A percentile compares a stretch with the other conserved stretches of the same genome.
phyloP scores from a whole-genome alignment of 2,329 filamentous ascomycete genomes.

The Thermomyces lanuginosus region DNA sequence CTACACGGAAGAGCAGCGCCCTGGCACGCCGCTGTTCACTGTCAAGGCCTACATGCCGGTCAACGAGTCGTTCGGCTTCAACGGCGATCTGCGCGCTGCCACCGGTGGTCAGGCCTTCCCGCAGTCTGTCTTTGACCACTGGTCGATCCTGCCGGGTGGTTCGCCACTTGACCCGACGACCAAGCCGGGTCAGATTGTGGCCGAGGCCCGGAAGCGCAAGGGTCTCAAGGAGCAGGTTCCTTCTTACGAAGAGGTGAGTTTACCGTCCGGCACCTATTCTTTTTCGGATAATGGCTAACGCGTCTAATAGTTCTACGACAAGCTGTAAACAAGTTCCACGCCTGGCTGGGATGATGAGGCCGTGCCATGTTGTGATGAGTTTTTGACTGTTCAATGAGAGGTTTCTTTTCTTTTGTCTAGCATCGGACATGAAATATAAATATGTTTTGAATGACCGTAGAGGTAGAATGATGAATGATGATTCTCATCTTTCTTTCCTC shows the following conservation, averaged over 20 bases:
- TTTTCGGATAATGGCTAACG: slow-evolving; percentile 25
- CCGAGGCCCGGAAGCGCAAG: slow-evolving; percentile 95
- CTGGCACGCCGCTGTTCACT: slow-evolving; percentile 97
- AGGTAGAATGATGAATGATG: no score
- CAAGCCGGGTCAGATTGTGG: slow-evolving; percentile 70
- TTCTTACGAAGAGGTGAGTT: slow-evolving; percentile 84
- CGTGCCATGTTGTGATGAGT: slow-evolving; percentile 13
- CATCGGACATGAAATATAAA: no score
- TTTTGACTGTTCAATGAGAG: no score
- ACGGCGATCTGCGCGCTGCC: slow-evolving; percentile 81
- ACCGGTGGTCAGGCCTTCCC: slow-evolving; percentile 98
- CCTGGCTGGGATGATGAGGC: slow-evolving; percentile 9
- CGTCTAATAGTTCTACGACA: slow-evolving; percentile 76
- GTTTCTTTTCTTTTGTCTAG: no score
- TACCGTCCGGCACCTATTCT: not conserved
- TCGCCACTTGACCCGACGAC: slow-evolving; percentile 69
- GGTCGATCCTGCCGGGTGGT: slow-evolving; percentile 89
- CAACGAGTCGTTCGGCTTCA: slow-evolving; percentile 98
- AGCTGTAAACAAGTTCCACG: slow-evolving; percentile 55
- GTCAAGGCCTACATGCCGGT: slow-evolving; percentile 95
- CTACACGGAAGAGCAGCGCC: slow-evolving; percentile 94
- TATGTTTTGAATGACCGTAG: no score
- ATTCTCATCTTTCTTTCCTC: no score
- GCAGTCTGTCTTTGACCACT: slow-evolving; percentile 97
- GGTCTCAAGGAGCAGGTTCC: slow-evolving; percentile 95